phyloP scores from a whole-genome alignment of 2,329 filamentous ascomycete species.

The Venturia aucupariae region DNA sequence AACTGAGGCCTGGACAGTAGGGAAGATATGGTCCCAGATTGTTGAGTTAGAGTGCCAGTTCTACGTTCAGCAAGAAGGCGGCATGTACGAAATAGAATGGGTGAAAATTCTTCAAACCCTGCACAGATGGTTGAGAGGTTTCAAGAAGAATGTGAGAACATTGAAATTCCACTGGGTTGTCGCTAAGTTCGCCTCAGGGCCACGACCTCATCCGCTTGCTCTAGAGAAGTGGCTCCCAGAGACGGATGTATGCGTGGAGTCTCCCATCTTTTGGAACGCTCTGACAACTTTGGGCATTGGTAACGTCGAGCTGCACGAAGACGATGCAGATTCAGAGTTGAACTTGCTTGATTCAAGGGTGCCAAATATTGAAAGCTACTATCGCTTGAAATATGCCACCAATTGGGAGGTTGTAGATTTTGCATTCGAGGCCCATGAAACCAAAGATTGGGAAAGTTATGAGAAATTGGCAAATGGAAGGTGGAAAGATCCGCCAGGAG shows the following conservation, averaged over 20 bases:
- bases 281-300: not conserved
- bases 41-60: conserved; percentile 4
- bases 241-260: not conserved
- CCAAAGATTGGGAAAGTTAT: not conserved
- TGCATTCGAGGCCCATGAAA: not conserved
- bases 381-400: not conserved
- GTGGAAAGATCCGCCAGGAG: not conserved
- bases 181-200: not conserved
- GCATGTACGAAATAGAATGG: not conserved
- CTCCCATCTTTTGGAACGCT: not conserved
- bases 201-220: not conserved
- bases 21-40: not conserved
- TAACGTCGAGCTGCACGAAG: not conserved
- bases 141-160: not conserved
- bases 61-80: not conserved
- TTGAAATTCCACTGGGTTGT: not conserved
- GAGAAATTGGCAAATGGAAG: not conserved
- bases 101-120: not conserved
- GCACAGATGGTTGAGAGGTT: conserved; percentile 2
- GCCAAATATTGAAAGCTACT: not conserved
- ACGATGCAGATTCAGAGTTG: not conserved
- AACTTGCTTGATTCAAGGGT: not conserved
- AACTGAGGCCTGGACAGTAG: not conserved
- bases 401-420: not conserved
- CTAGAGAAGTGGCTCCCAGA: not conserved